These are phyloP conservation scores for Acer saccharum DNA, from an alignment of 345 rosid genomes.

Conservation along the genomic window DNA sequence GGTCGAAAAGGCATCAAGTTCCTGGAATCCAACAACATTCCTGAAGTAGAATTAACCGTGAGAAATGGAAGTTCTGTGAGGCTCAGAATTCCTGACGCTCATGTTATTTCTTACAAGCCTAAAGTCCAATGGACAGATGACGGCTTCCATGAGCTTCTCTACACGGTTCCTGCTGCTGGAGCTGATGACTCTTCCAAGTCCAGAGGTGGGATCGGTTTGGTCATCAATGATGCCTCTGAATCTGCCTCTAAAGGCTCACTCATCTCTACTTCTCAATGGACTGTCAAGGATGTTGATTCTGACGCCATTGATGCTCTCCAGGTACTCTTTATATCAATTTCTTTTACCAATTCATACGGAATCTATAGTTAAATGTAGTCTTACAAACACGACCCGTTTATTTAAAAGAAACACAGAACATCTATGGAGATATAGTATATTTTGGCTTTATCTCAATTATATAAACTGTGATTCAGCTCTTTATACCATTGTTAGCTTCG, in stretches of 20 bases:
- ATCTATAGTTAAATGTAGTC: too few relatives aligned
- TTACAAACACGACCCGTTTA: too few relatives aligned
- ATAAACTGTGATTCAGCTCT: too few relatives aligned
- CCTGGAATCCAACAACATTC: slow-evolving; percentile 50
- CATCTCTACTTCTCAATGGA: slow-evolving; percentile 58
- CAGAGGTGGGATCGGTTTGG: slow-evolving; percentile 80
- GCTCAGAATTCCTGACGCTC: slow-evolving; percentile 69
- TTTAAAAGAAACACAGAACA: too few relatives aligned
- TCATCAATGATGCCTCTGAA: slow-evolving; percentile 56
- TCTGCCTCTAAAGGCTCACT: slow-evolving; percentile 51
- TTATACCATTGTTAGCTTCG: too few relatives aligned
- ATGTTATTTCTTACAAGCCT: slow-evolving; percentile 78
- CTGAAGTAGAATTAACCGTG: slow-evolving; percentile 66
- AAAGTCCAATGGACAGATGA: slow-evolving; percentile 86
- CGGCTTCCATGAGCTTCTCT: slow-evolving; percentile 76
- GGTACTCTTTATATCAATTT: slow-evolving; percentile 35
- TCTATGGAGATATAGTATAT: too few relatives aligned
- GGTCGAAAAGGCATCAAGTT: slow-evolving; percentile 83
- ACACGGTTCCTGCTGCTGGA: slow-evolving; percentile 51
- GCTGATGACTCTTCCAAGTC: slow-evolving; percentile 29
- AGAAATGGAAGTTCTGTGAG: slow-evolving; percentile 79
- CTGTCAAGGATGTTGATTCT: slow-evolving; percentile 72
- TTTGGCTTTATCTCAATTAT: too few relatives aligned
- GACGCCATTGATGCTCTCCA: slow-evolving; percentile 92
- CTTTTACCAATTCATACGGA: too few relatives aligned